Evolutionary conservation across 345 rosid genomes (phyloP).

Genomic region (Syzygium aromaticum): DNA sequence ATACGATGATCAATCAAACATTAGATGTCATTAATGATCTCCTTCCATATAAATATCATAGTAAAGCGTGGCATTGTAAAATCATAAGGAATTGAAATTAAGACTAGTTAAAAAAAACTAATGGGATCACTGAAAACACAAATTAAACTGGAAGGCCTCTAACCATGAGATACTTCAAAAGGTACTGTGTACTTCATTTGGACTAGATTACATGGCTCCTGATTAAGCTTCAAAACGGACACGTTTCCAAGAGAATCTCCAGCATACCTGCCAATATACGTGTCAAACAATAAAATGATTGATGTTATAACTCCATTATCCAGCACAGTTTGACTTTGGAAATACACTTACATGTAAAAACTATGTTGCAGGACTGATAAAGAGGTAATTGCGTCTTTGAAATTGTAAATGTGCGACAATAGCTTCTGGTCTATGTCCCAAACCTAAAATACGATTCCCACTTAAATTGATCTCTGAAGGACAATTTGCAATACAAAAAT

Average conservation of each 20-base stretch:
- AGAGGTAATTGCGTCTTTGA: conserved; percentile 53
- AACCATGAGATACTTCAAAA: conserved; percentile 64
- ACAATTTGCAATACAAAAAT: background rate
- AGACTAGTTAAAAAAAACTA: background rate
- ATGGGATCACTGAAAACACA: background rate
- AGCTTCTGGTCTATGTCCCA: conserved; percentile 78
- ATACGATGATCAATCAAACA: background rate
- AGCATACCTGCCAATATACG: conserved; percentile 43
- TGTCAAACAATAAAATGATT: background rate
- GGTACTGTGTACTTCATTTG: conserved; percentile 70
- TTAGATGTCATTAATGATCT: background rate
- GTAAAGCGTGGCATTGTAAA: background rate
- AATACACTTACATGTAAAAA: conserved; percentile 54
- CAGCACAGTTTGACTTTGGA: background rate
- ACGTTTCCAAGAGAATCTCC: conserved; percentile 79
- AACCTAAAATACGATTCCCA: conserved; percentile 30
- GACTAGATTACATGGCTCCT: conserved; percentile 24
- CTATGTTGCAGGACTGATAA: conserved; percentile 52
- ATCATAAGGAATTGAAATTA: background rate
- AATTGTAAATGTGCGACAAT: conserved; percentile 39
- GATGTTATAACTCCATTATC: background rate
- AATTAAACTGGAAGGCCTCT: conserved; percentile 1
- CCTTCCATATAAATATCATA: background rate
- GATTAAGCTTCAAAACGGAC: conserved; percentile 55
- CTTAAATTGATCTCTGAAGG: background rate